Percentiles rank a stretch among this genome's conserved stretches.
These are phyloP conservation scores for Cucumis cinereus DNA, from an alignment of 306 rosid species.

Conservation along the genomic window DNA sequence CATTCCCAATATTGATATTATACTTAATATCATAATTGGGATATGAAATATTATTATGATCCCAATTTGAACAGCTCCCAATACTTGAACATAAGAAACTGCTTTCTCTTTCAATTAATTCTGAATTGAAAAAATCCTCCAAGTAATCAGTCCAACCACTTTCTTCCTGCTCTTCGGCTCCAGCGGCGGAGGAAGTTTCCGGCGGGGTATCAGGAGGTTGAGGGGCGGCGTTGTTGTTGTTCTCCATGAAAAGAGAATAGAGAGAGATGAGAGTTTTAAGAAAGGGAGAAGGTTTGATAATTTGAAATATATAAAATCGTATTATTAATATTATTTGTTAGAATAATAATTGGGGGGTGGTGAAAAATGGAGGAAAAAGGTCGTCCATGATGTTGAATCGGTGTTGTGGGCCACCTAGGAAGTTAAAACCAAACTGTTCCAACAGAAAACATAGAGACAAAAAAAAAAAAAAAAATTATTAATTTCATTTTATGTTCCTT, in stretches of 20 bases:
- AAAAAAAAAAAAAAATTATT: too few species aligned
- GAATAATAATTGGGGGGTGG: neutral
- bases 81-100: neutral
- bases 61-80: neutral
- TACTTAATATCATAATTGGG: neutral
- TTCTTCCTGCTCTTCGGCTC: neutral
- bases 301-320: neutral
- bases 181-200: neutral
- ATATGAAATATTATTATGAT: neutral
- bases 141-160: constrained; percentile 12
- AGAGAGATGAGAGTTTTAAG: neutral
- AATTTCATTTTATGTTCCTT: too few species aligned
- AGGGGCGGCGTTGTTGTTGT: neutral
- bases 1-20: neutral
- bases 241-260: neutral
- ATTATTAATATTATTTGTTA: neutral
- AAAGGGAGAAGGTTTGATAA: neutral
- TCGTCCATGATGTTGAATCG: neutral
- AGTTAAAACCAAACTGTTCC: constrained; percentile 5
- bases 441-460: neutral
- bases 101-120: neutral
- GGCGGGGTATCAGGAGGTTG: neutral
- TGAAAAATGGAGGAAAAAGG: neutral
- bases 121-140: neutral
- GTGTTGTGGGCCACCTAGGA: neutral